A percentile compares a stretch with the other conserved stretches of the same genome.
phyloP scores from a whole-genome alignment of 768 basidiomycete species.

The Suillus clintonianus region DNA sequence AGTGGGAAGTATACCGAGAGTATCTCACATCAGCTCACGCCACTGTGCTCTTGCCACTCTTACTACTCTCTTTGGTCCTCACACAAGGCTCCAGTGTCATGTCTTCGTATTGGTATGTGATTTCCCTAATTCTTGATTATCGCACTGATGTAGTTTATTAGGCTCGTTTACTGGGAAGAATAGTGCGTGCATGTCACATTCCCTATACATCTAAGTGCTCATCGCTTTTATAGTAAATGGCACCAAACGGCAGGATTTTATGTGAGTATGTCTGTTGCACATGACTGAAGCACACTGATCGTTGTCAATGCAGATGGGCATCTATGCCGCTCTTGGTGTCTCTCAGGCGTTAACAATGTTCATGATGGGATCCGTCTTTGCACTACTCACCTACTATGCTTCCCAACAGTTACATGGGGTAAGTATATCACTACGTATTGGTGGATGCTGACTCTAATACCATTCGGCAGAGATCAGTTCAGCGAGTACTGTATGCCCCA shows the following conservation, averaged over 20 bases:
- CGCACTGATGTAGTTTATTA: slow-evolving; percentile 17
- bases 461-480: slow-evolving; percentile 53
- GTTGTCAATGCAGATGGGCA: slow-evolving; percentile 59
- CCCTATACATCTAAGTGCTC: background rate
- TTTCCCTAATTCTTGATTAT: background rate
- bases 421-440: slow-evolving; percentile 12
- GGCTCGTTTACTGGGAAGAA: slow-evolving; percentile 74
- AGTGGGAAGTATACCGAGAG: slow-evolving; percentile 34
- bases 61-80: slow-evolving; percentile 60
- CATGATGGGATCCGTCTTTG: slow-evolving; percentile 64
- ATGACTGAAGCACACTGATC: slow-evolving; percentile 14
- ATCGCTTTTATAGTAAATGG: slow-evolving; percentile 46
- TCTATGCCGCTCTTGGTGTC: slow-evolving; percentile 76
- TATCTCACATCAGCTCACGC: slow-evolving; percentile 78
- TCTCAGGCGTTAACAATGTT: slow-evolving; percentile 70
- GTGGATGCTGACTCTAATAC: background rate
- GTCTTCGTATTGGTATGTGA: slow-evolving; percentile 68
- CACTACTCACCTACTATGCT: slow-evolving; percentile 74
- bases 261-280: slow-evolving; percentile 45
- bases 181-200: slow-evolving; percentile 34
- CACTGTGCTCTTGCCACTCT: slow-evolving; percentile 58
- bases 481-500: slow-evolving; percentile 77
- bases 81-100: slow-evolving; percentile 73
- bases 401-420: slow-evolving; percentile 69
- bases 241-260: slow-evolving; percentile 66